Evolutionary conservation across 2,329 filamentous ascomycete genomes (phyloP).

Genomic region (Colletotrichum siamense): DNA sequence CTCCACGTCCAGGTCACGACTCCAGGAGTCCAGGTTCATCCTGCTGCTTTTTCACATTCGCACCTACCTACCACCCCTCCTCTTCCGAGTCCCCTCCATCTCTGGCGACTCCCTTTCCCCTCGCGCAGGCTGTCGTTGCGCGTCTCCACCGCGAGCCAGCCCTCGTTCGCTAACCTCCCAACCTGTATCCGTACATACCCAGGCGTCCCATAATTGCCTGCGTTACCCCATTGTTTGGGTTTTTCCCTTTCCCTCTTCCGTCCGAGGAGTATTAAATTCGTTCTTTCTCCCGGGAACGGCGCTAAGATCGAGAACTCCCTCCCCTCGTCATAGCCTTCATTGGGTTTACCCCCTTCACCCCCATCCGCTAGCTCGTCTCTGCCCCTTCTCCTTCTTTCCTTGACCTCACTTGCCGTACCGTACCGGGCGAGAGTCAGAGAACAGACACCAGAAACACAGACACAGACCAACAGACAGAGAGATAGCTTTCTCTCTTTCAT

Average conservation of each 20-base stretch:
- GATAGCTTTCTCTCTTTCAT: neutral
- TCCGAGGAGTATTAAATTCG: conserved; percentile 23
- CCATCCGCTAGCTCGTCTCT: neutral
- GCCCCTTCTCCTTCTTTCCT: neutral
- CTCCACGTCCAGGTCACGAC: too few species aligned
- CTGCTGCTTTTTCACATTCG: too few species aligned
- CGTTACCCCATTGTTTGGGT: conserved; percentile 16
- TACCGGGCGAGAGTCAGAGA: neutral
- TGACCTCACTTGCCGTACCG: conserved; percentile 1
- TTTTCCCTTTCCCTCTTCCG: conserved; percentile 13
- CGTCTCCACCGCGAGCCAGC: conserved; percentile 20
- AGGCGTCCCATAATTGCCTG: conserved; percentile 18
- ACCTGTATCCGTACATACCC: neutral
- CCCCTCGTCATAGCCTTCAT: conserved; percentile 26
- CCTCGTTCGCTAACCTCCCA: conserved; percentile 11
- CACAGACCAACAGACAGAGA: neutral
- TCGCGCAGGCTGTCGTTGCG: neutral
- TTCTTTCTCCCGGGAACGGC: conserved; percentile 24
- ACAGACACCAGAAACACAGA: too few species aligned
- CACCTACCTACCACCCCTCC: neutral
- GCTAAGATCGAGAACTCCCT: conserved; percentile 24
- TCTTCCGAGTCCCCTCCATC: neutral
- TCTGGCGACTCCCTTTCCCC: neutral
- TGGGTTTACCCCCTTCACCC: conserved; percentile 22
- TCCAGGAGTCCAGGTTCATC: too few species aligned